Conservation (phyloP, 2,329 filamentous ascomycete species). For the Penicillium sclerotigenum region DNA sequence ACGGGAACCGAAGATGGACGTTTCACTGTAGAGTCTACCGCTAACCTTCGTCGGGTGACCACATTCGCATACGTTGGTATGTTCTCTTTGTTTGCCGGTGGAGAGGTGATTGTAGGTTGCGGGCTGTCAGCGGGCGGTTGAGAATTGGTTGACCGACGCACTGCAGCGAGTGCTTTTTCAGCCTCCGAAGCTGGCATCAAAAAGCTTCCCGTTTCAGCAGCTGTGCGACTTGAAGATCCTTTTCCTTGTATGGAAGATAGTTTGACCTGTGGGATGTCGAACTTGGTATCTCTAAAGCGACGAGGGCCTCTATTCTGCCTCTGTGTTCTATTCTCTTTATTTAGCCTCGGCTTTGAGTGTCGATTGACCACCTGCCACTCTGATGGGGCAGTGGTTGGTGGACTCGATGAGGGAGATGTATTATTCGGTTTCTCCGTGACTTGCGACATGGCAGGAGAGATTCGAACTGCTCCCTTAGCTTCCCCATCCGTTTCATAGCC, state of each 20-base stretch:
- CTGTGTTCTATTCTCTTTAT: conserved; percentile 8
- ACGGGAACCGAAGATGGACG: conserved; percentile 24
- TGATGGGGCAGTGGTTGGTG: conserved; percentile 22
- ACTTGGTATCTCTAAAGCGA: conserved; percentile 18
- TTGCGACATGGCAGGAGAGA: conserved; percentile 32
- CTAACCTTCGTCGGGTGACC: conserved; percentile 25
- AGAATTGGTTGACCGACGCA: conserved; percentile 39
- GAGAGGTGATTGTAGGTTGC: conserved; percentile 4
- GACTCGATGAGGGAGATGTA: conserved; percentile 23
- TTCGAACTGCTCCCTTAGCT: conserved; percentile 16
- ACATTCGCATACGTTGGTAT: conserved; percentile 36
- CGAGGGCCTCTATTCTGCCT: conserved; percentile 17
- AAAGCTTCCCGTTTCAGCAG: conserved; percentile 16
- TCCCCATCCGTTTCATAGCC: conserved; percentile 39
- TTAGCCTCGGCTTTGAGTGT: conserved; percentile 12
- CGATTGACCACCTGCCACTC: conserved; percentile 37
- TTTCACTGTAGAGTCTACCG: conserved; percentile 12
- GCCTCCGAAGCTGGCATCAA: conserved; percentile 35
- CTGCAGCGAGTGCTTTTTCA: conserved; percentile 37
- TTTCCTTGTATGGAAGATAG: conserved; percentile 29
- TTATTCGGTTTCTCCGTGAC: conserved; percentile 28
- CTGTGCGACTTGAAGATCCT: conserved; percentile 29
- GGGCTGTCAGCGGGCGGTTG: conserved; percentile 19
- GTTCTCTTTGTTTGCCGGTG: conserved; percentile 26
- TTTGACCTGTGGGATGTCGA: conserved; percentile 26